Conservation (phyloP, 441 rosid genomes). For the Biscutella auriculata region DNA sequence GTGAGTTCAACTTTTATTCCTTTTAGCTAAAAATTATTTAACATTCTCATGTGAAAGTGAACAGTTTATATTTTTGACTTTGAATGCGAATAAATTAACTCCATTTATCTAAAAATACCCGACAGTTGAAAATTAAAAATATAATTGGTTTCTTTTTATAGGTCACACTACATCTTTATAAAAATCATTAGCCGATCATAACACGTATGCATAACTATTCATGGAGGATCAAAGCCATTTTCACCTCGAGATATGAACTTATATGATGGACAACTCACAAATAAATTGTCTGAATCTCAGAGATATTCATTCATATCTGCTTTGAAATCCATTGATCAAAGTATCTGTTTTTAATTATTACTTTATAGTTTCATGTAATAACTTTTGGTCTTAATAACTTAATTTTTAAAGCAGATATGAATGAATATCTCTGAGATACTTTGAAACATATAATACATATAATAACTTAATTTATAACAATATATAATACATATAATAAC, state of each 20-base stretch:
- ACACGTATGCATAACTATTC: neutral
- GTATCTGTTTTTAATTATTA: too few species aligned
- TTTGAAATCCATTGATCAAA: too few species aligned
- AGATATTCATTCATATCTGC: too few species aligned
- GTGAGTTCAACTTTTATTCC: slow-evolving; percentile 4
- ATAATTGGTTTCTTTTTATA: neutral
- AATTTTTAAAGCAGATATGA: too few species aligned
- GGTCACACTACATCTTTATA: neutral
- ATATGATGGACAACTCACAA: neutral
- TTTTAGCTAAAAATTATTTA: neutral
- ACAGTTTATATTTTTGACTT: neutral
- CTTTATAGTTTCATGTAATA: too few species aligned
- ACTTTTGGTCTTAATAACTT: too few species aligned
- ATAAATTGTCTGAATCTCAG: too few species aligned
- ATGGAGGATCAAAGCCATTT: neutral
- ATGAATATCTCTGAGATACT: too few species aligned
- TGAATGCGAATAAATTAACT: neutral
- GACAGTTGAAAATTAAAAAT: neutral
- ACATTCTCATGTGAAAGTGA: neutral
- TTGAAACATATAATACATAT: too few species aligned
- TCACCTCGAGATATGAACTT: slow-evolving; percentile 10
- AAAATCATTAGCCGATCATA: slow-evolving; percentile 6
- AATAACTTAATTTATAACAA: too few species aligned
- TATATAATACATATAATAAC: too few species aligned
- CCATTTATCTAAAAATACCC: neutral